These are phyloP conservation scores for Setaria viridis DNA, from an alignment of 202 grass and related monocot species.

Conservation along the genomic window DNA sequence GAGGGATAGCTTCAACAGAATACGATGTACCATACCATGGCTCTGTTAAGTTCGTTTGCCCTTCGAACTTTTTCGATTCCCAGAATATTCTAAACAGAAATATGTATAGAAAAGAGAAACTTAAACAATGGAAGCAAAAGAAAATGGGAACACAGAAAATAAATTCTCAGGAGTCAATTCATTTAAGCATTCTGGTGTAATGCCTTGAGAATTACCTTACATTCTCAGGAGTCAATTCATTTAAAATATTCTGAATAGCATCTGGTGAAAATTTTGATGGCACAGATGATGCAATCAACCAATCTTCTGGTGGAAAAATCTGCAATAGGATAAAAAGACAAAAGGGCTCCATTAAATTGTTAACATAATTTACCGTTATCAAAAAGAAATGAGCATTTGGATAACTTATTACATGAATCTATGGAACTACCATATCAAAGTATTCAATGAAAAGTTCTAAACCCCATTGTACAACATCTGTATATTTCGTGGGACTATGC, in stretches of 20 bases:
- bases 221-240: slow-evolving; percentile 85
- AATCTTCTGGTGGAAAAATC: slow-evolving; percentile 94
- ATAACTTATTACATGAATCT: slow-evolving; percentile 2
- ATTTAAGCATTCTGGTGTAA: neutral
- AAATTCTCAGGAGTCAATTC: neutral
- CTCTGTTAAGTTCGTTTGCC: slow-evolving; percentile 71
- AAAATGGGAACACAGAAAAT: slow-evolving; percentile 15
- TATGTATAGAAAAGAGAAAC: slow-evolving; percentile 2
- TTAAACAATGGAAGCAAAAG: slow-evolving; percentile 28
- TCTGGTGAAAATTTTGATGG: slow-evolving; percentile 83
- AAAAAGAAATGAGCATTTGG: slow-evolving; percentile 4
- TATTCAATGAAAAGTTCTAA: slow-evolving; percentile 1
- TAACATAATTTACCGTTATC: neutral
- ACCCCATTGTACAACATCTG: neutral
- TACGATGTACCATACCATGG: slow-evolving; percentile 92
- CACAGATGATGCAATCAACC: slow-evolving; percentile 70
- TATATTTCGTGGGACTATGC: neutral
- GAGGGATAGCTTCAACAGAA: slow-evolving; percentile 70
- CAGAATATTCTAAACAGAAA: slow-evolving; percentile 81
- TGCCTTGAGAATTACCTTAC: slow-evolving; percentile 67
- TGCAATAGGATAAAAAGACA: slow-evolving; percentile 25
- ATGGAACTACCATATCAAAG: slow-evolving; percentile 12
- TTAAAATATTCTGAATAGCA: slow-evolving; percentile 71
- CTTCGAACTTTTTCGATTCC: slow-evolving; percentile 88
- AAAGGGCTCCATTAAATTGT: neutral